Evolutionary conservation across 108 stramenopile species (phyloP), one percentile per base, ranked within the genome.

Genomic region (Pseudonitzschia delicatissima): DNA sequence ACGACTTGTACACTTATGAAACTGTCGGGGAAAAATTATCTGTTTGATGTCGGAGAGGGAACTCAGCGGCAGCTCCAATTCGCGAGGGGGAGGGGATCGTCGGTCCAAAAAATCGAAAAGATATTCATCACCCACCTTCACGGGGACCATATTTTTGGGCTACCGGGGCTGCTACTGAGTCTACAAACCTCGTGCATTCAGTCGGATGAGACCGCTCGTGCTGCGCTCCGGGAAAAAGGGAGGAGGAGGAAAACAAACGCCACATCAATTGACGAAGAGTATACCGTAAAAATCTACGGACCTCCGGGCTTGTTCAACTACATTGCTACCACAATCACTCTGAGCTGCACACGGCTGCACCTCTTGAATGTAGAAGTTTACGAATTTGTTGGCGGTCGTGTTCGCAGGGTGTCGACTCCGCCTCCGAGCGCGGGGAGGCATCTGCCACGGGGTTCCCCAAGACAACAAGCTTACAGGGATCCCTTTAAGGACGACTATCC

Each of bases 31-130:
- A 73, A 72, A 45, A 65, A 61, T n/a, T 85, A 76, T 28, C 58
- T 98, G 33, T 93, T 98, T 68, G 98, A 98, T 72, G 92, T 75
- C 20, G 88, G 93, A 42, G 98, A 98, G 62, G 96, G 96, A 23
- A 80, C 88, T 3, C 90, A 88, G 76, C 77, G 88, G 2, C 96
- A 96, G 71, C 51, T 96, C 23, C 51, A 59, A 35, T 75, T 98
- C 42, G 65, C 68, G 37, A 67, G 67, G 48, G 69, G 69, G 6
- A 11, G 1, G 40, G 58, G 53, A 33, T 59, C 71, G 17, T 73
- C 28, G 4, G n/a, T 66, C 5, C 17, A 27, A 12, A 42, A 65
- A 26, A 62, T 80, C 37, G 49, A 73, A 1, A 58, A 44, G 21
- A 88, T 97, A 42, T 95, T 95, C 80, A 82, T 97, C 25, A 93